phyloP scores from a whole-genome alignment of 2,329 filamentous ascomycete genomes.

The Hirsutella minnesotensis region DNA sequence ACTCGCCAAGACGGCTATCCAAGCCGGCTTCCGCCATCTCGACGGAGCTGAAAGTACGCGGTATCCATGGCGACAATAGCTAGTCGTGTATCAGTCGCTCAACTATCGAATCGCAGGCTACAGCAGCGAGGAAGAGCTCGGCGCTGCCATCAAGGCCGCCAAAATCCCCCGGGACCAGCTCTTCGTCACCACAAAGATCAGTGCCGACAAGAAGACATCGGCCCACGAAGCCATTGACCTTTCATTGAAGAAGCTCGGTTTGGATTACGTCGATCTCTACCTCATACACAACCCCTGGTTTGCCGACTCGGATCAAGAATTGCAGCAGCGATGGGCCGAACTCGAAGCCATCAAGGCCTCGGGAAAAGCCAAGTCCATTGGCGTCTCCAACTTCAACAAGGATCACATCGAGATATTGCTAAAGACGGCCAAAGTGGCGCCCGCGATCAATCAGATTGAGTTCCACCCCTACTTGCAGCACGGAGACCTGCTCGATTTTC shows the following conservation, averaged over 20 bases:
- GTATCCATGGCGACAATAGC: neutral
- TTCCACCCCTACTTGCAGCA: conserved; percentile 67
- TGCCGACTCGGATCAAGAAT: conserved; percentile 31
- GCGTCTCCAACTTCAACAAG: conserved; percentile 63
- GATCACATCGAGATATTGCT: conserved; percentile 43
- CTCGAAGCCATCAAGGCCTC: conserved; percentile 54
- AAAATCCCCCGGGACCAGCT: conserved; percentile 54
- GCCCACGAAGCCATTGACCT: conserved; percentile 39
- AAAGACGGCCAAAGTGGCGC: conserved; percentile 46
- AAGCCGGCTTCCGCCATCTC: conserved; percentile 58
- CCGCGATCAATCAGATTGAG: conserved; percentile 72
- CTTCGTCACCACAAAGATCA: conserved; percentile 53
- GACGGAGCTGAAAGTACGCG: conserved; percentile 58
- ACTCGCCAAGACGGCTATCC: conserved; percentile 48
- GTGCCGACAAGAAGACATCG: conserved; percentile 24
- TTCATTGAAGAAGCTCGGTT: conserved; percentile 52
- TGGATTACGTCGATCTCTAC: conserved; percentile 65
- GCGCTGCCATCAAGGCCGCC: conserved; percentile 55
- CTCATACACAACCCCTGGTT: conserved; percentile 49
- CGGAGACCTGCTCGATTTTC: conserved; percentile 43
- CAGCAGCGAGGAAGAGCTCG: conserved; percentile 58
- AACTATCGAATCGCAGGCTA: conserved; percentile 31
- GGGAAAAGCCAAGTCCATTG: conserved; percentile 57
- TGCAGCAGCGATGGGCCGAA: conserved; percentile 49
- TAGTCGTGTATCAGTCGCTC: neutral